A percentile compares a stretch with the other conserved stretches of the same genome.
Evolutionary conservation across 305 asterid species (phyloP).

Genomic region (Euphrasia arctica): DNA sequence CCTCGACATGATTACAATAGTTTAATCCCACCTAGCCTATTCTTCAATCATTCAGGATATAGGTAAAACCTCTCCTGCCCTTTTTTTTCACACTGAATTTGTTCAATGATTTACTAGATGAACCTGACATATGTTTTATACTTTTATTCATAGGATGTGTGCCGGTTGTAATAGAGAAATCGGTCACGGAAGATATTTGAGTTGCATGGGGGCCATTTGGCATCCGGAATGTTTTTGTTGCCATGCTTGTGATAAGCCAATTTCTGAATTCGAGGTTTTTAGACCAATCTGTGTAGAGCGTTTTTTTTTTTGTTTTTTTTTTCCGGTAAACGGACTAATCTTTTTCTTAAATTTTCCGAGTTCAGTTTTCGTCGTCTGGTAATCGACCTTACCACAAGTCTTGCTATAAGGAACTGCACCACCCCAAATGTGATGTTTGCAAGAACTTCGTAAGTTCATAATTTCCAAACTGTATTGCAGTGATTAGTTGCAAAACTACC

Average conservation of each 20-base stretch:
- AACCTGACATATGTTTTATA: slow-evolving; percentile 33
- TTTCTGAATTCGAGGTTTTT: slow-evolving; percentile 88
- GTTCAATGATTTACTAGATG: slow-evolving; percentile 2
- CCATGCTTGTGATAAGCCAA: slow-evolving; percentile 67
- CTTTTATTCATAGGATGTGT: slow-evolving; percentile 52
- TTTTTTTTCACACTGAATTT: not conserved
- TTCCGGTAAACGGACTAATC: not conserved
- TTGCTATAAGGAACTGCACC: slow-evolving; percentile 87
- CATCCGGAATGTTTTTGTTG: slow-evolving; percentile 97
- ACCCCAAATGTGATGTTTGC: slow-evolving; percentile 98
- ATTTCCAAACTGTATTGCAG: not conserved
- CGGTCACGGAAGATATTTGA: slow-evolving; percentile 81
- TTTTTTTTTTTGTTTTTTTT: no score
- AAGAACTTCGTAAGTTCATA: slow-evolving; percentile 65
- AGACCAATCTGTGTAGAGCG: not conserved
- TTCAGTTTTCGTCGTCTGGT: slow-evolving; percentile 82
- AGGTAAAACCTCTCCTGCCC: slow-evolving; percentile 43
- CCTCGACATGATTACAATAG: slow-evolving; percentile 60
- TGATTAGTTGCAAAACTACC: no score
- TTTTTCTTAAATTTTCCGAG: slow-evolving; percentile 18
- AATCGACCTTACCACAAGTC: slow-evolving; percentile 81
- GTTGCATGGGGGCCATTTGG: slow-evolving; percentile 96
- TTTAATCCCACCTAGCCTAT: slow-evolving; percentile 49
- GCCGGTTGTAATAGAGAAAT: slow-evolving; percentile 88
- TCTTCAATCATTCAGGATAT: slow-evolving; percentile 51